A percentile compares a stretch with the other conserved stretches of the same genome.
These are phyloP conservation scores for Diaporthe velutina DNA, from an alignment of 2,329 filamentous ascomycete genomes.

Conservation along the genomic window DNA sequence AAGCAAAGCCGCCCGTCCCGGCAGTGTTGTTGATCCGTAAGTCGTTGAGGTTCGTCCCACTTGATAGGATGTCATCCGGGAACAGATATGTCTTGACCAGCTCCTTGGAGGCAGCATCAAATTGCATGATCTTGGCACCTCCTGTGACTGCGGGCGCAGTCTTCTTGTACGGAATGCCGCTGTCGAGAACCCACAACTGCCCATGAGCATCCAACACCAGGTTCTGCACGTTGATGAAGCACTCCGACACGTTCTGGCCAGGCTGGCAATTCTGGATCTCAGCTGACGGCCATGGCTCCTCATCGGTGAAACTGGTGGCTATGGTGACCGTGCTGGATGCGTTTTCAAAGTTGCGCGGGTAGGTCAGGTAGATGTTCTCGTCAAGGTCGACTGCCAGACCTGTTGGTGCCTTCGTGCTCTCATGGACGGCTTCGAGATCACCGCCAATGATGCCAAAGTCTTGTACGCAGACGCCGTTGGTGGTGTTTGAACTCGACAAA, in stretches of 20 bases:
- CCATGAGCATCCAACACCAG: conserved; percentile 54
- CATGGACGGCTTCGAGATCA: conserved; percentile 52
- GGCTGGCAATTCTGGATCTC: conserved; percentile 54
- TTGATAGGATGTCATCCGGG: conserved; percentile 49
- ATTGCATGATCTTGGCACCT: conserved; percentile 57
- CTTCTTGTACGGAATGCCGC: conserved; percentile 51
- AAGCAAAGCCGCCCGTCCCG: conserved; percentile 54
- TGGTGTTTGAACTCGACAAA: conserved; percentile 33
- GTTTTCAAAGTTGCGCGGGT: conserved; percentile 53
- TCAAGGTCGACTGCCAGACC: conserved; percentile 53
- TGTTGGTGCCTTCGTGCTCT: conserved; percentile 52
- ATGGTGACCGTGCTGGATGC: conserved; percentile 54
- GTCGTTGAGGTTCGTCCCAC: conserved; percentile 56
- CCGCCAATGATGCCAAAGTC: conserved; percentile 53
- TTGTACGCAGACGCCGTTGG: conserved; percentile 34
- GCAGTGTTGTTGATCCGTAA: conserved; percentile 57
- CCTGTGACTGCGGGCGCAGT: conserved; percentile 46
- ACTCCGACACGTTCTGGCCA: conserved; percentile 53
- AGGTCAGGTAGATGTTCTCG: conserved; percentile 56
- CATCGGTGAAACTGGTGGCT: conserved; percentile 52
- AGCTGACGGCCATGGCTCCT: conserved; percentile 55
- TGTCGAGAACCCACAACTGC: conserved; percentile 56
- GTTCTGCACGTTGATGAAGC: conserved; percentile 60
- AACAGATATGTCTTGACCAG: conserved; percentile 54
- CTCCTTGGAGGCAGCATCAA: conserved; percentile 49